Evolutionary conservation across 2,329 filamentous ascomycete species (phyloP).

Genomic region (Fusarium sp.): DNA sequence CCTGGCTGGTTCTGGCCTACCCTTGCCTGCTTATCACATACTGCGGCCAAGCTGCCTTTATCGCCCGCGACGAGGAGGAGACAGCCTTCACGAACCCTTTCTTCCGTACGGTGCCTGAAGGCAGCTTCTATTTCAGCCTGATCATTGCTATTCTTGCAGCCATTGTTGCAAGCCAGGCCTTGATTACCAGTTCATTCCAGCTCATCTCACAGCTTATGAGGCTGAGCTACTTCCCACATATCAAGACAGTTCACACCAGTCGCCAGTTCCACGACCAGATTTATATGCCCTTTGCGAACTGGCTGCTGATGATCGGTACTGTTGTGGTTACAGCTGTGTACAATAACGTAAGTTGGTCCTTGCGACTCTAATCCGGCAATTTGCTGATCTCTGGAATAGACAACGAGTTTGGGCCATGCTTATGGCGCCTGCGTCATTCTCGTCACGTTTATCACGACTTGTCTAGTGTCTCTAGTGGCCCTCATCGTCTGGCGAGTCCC

Average conservation of each 20-base stretch:
- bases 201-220: constrained; percentile 78
- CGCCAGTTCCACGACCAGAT: constrained; percentile 78
- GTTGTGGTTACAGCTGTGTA: constrained; percentile 81
- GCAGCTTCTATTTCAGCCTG: constrained; percentile 75
- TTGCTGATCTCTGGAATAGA: constrained; percentile 53
- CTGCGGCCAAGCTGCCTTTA: constrained; percentile 80
- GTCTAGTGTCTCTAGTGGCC: constrained; percentile 78
- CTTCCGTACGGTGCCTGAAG: constrained; percentile 76
- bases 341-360: constrained; percentile 66
- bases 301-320: constrained; percentile 80
- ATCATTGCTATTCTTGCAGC: constrained; percentile 77
- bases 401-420: constrained; percentile 76
- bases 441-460: constrained; percentile 83
- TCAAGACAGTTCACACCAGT: constrained; percentile 79
- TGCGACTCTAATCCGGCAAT: background rate
- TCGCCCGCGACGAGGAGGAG: constrained; percentile 66
- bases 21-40: constrained; percentile 76
- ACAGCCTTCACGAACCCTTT: constrained; percentile 71
- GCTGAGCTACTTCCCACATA: constrained; percentile 78
- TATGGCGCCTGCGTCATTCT: constrained; percentile 86
- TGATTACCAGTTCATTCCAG: constrained; percentile 82
- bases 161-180: constrained; percentile 82
- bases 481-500: constrained; percentile 78
- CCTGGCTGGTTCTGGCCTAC: constrained; percentile 76
- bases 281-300: constrained; percentile 81